These are phyloP conservation scores for Artemisia annua DNA, from an alignment of 129 eudicot genomes.

Conservation along the genomic window DNA sequence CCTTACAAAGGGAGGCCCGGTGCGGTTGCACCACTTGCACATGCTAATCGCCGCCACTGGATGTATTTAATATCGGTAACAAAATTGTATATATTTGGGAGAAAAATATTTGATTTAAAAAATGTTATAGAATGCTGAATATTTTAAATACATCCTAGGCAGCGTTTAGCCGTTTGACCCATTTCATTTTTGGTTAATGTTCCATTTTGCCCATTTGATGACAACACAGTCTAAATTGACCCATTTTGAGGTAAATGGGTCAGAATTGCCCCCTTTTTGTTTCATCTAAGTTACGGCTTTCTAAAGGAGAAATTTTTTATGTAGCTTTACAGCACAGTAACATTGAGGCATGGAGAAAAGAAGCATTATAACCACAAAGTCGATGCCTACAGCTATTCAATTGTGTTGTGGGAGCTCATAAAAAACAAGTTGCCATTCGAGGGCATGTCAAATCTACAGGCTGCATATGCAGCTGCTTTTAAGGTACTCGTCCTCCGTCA, in stretches of 20 bases:
- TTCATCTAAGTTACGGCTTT: conserved; percentile 5
- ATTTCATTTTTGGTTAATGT: neutral
- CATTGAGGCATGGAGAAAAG: conserved; percentile 81
- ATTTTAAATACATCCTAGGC: neutral
- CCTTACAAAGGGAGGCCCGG: no score
- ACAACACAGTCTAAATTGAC: neutral
- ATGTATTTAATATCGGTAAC: neutral
- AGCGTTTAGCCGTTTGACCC: neutral
- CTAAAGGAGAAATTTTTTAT: neutral
- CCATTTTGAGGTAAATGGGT: neutral
- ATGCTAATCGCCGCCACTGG: no score
- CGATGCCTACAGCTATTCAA: conserved; percentile 83
- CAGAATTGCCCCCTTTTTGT: neutral
- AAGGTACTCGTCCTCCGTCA: conserved; percentile 44
- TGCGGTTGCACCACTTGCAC: no score
- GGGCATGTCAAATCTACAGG: conserved; percentile 71
- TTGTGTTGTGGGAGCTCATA: conserved; percentile 89
- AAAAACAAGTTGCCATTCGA: conserved; percentile 78
- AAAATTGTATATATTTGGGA: no score
- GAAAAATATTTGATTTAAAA: neutral
- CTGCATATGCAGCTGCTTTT: conserved; percentile 92
- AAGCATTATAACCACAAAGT: conserved; percentile 85
- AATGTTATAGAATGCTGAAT: neutral
- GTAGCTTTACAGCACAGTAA: conserved; percentile 90
- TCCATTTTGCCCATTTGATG: neutral